A percentile compares a stretch with the other conserved stretches of the same genome.
phyloP scores from a whole-genome alignment of 805 yeast genomes.

The Myxozyma nipponensis region DNA sequence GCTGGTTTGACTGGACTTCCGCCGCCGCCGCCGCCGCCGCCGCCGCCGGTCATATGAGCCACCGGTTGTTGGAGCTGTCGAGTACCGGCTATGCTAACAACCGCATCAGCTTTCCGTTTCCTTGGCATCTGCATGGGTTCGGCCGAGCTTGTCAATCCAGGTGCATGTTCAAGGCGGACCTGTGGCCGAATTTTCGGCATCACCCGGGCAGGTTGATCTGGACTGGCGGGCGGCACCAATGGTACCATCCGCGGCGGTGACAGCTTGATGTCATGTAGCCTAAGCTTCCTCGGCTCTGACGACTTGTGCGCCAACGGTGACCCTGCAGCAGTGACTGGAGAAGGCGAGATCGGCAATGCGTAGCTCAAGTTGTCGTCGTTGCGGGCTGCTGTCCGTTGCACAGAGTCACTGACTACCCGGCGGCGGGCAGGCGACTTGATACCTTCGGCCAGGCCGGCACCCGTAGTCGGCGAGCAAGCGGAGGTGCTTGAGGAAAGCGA shows the following conservation, averaged over 20 bases:
- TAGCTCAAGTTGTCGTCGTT: neutral
- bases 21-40: too few species aligned
- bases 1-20: too few species aligned
- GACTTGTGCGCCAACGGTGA: neutral
- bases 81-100: too few species aligned
- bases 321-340: neutral
- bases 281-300: neutral
- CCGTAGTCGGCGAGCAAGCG: neutral
- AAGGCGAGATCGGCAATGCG: neutral
- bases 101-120: too few species aligned
- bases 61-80: too few species aligned
- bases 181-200: too few species aligned
- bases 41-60: too few species aligned
- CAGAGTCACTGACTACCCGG: neutral
- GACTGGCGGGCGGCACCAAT: neutral
- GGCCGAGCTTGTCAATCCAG: too few species aligned
- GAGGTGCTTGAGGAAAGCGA: neutral
- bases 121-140: too few species aligned
- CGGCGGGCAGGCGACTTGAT: slow-evolving; percentile 22
- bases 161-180: too few species aligned
- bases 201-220: too few species aligned
- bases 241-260: slow-evolving; percentile 17
- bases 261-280: neutral
- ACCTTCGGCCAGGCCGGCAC: slow-evolving; percentile 3
- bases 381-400: neutral